A percentile compares a stretch with the other conserved stretches of the same genome.
phyloP scores from a whole-genome alignment of 1,139 yeast species.

The Nakaseomyces sp. region DNA sequence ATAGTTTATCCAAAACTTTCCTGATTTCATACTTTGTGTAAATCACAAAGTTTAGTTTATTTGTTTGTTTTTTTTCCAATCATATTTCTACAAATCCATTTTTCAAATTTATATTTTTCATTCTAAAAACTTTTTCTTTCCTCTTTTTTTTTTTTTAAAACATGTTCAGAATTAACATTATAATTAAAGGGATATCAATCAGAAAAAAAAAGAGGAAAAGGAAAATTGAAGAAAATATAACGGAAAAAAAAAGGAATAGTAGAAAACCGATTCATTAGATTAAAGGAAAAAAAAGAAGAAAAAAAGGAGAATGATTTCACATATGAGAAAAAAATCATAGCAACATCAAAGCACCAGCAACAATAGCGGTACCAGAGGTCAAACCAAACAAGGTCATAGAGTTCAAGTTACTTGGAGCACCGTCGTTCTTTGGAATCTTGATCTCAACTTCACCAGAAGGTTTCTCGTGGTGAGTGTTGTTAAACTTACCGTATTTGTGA shows the following conservation, averaged over 20 bases:
- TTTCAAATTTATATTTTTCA: too few relatives aligned
- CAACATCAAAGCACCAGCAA: conserved; percentile 36
- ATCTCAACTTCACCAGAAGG: conserved; percentile 17
- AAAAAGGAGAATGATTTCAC: too few relatives aligned
- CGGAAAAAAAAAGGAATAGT: background rate
- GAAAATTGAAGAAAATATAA: background rate
- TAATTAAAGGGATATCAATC: background rate
- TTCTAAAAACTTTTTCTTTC: background rate
- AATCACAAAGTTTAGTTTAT: too few relatives aligned
- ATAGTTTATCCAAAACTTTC: too few relatives aligned
- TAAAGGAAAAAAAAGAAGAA: too few relatives aligned
- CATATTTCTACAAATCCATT: too few relatives aligned
- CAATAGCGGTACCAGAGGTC: conserved; percentile 32
- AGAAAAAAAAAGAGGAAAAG: background rate
- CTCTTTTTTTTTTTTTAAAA: background rate
- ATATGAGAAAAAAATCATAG: conserved; percentile 7
- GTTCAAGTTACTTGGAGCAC: conserved; percentile 24
- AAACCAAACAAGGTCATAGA: conserved; percentile 24
- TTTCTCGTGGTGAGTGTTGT: conserved; percentile 35
- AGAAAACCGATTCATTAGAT: too few relatives aligned
- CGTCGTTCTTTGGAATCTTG: conserved; percentile 21
- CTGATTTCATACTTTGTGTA: too few relatives aligned
- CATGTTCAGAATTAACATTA: background rate
- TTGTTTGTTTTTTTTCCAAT: too few relatives aligned
- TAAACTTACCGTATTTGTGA: conserved; percentile 38